phyloP scores from a whole-genome alignment of 257 asterid genomes.

The Ophiorrhiza pumila region DNA sequence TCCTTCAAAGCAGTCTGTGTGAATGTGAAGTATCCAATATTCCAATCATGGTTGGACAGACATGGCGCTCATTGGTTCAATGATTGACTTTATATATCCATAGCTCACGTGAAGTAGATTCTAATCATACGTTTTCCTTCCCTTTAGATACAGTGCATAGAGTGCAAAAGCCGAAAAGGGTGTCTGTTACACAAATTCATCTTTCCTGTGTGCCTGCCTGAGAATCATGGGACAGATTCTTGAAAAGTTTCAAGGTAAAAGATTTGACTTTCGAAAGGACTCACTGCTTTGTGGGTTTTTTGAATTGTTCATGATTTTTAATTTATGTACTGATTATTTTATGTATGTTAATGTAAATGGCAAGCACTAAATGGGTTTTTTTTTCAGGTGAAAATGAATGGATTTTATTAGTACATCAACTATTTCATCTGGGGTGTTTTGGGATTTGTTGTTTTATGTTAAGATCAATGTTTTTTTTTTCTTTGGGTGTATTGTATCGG shows the following conservation, averaged over 20 bases:
- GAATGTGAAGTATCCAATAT: not conserved
- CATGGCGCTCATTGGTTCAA: too few relatives aligned
- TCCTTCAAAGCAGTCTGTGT: not conserved
- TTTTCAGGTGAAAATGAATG: not conserved
- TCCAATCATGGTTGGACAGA: too few relatives aligned
- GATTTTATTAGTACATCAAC: not conserved
- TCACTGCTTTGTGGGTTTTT: not conserved
- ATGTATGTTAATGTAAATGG: not conserved
- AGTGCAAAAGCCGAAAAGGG: not conserved
- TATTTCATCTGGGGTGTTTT: not conserved
- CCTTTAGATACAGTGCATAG: not conserved
- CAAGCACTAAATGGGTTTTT: not conserved
- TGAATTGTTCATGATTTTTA: not conserved
- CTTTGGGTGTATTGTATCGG: not conserved
- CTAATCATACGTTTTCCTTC: not conserved
- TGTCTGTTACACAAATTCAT: not conserved
- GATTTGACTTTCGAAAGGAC: not conserved
- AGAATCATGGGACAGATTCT: slow-evolving; percentile 80
- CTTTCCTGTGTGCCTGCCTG: slow-evolving; percentile 13
- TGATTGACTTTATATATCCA: too few relatives aligned
- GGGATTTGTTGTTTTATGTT: not conserved
- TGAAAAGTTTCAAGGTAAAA: slow-evolving; percentile 63
- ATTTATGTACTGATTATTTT: not conserved
- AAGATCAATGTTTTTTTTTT: not conserved
- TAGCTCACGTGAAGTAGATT: slow-evolving; percentile 7